Percentiles rank a stretch among this genome's conserved stretches.
Conservation (phyloP, 345 rosid genomes). For the Euclidium syriacum region DNA sequence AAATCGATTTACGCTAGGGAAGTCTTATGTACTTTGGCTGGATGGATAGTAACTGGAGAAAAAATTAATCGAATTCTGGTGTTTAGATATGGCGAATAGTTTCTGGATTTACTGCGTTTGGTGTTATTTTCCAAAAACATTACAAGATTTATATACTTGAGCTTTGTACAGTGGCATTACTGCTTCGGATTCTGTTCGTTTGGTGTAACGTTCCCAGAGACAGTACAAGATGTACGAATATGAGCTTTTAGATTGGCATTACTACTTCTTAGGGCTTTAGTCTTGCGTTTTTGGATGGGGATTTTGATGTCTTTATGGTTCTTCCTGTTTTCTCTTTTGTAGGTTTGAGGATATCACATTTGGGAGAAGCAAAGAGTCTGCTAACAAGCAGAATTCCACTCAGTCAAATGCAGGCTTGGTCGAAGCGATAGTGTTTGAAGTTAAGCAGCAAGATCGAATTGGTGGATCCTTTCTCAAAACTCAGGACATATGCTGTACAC, state of each 20-base stretch:
- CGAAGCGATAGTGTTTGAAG: constrained; percentile 72
- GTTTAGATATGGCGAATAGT: too few species aligned
- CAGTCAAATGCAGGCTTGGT: constrained; percentile 60
- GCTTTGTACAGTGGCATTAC: background rate
- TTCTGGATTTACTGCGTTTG: background rate
- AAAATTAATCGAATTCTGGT: too few species aligned
- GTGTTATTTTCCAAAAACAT: too few species aligned
- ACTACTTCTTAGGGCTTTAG: background rate
- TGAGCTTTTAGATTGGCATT: too few species aligned
- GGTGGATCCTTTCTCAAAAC: constrained; percentile 56
- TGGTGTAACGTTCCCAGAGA: background rate
- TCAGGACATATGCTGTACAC: constrained; percentile 51
- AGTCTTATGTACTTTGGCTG: too few species aligned
- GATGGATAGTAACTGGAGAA: too few species aligned
- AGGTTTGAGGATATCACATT: constrained; percentile 75
- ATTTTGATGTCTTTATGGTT: background rate
- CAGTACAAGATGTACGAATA: too few species aligned
- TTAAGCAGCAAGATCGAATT: constrained; percentile 55
- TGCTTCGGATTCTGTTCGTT: background rate
- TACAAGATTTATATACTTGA: background rate
- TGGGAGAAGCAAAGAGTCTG: constrained; percentile 58
- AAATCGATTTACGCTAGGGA: too few species aligned
- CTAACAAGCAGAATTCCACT: constrained; percentile 41
- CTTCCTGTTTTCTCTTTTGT: background rate
- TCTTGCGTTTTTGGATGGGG: background rate